phyloP scores from a whole-genome alignment of 768 basidiomycete species.

The Xanthoconium purpureum region DNA sequence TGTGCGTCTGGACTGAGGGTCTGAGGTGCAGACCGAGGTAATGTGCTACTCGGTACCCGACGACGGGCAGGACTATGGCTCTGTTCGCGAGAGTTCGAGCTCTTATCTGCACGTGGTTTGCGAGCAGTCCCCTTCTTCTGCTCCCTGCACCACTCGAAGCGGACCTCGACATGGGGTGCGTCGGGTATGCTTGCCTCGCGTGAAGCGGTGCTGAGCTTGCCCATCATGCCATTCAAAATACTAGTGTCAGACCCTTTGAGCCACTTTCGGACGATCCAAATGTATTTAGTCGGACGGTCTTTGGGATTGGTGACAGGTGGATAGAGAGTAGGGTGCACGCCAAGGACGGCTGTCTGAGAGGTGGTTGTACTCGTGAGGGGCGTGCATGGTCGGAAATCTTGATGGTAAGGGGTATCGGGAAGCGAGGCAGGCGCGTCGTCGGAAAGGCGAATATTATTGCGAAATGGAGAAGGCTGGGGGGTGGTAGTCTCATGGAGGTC shows the following conservation, averaged over 20 bases:
- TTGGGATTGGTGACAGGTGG: constrained; percentile 41
- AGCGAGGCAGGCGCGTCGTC: constrained; percentile 17
- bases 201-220: constrained; percentile 32
- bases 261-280: constrained; percentile 78
- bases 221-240: constrained; percentile 45
- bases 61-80: constrained; percentile 14
- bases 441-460: constrained; percentile 4
- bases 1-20: constrained; percentile 6
- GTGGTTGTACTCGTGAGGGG: constrained; percentile 12
- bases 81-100: constrained; percentile 2
- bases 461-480: constrained; percentile 20
- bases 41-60: constrained; percentile 2
- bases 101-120: constrained; percentile 22
- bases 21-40: constrained; percentile 9
- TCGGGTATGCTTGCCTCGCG: constrained; percentile 20
- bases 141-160: constrained; percentile 73
- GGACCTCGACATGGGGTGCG: constrained; percentile 55
- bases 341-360: constrained; percentile 52
- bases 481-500: constrained; percentile 20
- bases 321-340: constrained; percentile 64
- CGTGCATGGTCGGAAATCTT: constrained; percentile 14
- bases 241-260: constrained; percentile 54
- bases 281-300: constrained; percentile 50
- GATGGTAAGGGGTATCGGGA: constrained; percentile 2
- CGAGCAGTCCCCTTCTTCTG: constrained; percentile 21